Conservation (phyloP, 306 rosid genomes). For the Senna siamea region DNA sequence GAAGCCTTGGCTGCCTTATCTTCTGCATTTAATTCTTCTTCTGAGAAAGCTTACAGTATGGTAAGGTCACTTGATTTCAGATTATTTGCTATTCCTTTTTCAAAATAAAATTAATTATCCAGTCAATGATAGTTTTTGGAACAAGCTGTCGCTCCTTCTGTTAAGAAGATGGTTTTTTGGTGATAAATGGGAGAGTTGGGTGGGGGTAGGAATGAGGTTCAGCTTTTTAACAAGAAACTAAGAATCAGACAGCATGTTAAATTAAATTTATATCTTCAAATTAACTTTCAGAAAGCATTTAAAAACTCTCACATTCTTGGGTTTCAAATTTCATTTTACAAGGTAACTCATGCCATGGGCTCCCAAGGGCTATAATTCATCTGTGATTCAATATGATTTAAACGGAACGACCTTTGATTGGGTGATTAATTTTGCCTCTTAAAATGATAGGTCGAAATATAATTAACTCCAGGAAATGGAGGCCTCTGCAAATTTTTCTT, state of each 20-base stretch:
- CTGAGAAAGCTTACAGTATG: constrained; percentile 44
- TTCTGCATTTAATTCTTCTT: constrained; percentile 75
- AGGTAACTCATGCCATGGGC: neutral
- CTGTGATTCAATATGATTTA: no score
- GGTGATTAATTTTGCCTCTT: neutral
- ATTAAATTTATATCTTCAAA: neutral
- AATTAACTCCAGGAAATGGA: neutral
- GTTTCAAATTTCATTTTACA: neutral
- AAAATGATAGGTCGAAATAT: neutral
- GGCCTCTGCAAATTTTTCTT: neutral
- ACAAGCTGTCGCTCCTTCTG: neutral
- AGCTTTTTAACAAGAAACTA: neutral
- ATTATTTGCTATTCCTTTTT: neutral
- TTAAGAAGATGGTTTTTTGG: neutral
- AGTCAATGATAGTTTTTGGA: constrained; percentile 1
- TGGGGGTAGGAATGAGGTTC: neutral
- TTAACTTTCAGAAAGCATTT: neutral
- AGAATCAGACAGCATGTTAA: neutral
- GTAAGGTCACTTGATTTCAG: constrained; percentile 37
- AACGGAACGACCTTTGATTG: no score
- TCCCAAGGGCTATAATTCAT: neutral
- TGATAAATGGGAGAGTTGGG: neutral
- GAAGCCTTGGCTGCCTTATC: constrained; percentile 57
- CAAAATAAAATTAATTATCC: no score
- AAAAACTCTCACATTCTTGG: neutral